These are phyloP conservation scores for Fragilariopsis cylindrus DNA, from an alignment of 108 stramenopile genomes.

Conservation along the genomic window DNA sequence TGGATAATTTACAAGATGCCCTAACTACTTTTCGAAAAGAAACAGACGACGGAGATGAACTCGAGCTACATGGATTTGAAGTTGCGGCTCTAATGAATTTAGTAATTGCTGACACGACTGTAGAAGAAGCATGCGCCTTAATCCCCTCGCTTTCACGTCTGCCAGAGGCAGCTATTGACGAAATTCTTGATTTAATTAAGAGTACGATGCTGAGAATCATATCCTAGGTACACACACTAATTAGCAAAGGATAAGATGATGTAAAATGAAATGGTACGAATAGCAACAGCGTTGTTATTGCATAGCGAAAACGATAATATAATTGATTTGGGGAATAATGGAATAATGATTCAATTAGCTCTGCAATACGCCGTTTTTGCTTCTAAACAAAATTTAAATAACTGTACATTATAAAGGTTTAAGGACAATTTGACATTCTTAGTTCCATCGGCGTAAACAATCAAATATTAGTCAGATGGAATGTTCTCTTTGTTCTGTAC, in stretches of 20 bases:
- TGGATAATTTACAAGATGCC: conserved; percentile 87
- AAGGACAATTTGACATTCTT: too few relatives aligned
- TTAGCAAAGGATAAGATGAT: not conserved
- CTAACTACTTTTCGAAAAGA: conserved; percentile 87
- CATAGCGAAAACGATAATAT: not conserved
- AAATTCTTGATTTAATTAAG: conserved; percentile 87
- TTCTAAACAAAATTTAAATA: too few relatives aligned
- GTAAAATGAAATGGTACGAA: not conserved
- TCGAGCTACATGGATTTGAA: conserved; percentile 83
- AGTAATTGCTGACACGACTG: conserved; percentile 80
- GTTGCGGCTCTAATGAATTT: conserved; percentile 90
- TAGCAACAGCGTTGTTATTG: not conserved
- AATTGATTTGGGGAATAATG: too few relatives aligned
- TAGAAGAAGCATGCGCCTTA: conserved; percentile 81
- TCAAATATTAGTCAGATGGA: too few relatives aligned
- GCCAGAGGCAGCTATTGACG: conserved; percentile 87
- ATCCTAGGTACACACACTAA: conserved; percentile 36
- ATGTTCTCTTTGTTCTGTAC: too few relatives aligned
- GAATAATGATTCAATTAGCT: too few relatives aligned
- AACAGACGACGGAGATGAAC: conserved; percentile 82
- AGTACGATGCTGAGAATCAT: conserved; percentile 90
- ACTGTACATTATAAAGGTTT: too few relatives aligned
- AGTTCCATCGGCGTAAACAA: too few relatives aligned
- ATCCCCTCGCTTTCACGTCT: conserved; percentile 79
- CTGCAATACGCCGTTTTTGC: too few relatives aligned